Percentiles rank a stretch among this genome's conserved stretches.
Evolutionary conservation across 23 red algal species (phyloP).

Genomic region (Pyropia haitanensis): DNA sequence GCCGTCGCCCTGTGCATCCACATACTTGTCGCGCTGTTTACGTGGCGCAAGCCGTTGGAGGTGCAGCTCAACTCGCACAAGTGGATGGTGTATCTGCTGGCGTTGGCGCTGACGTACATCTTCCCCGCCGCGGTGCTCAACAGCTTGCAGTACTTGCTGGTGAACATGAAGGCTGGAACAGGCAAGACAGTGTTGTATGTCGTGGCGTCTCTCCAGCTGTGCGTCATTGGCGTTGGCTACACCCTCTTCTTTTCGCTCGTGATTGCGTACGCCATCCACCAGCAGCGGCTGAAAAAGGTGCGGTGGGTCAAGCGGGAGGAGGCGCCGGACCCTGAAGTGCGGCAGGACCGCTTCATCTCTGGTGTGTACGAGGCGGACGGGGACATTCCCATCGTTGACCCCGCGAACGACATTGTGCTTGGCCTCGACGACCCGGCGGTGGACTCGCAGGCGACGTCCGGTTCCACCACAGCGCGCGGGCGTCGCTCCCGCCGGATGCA

Average conservation of each 20-base stretch:
- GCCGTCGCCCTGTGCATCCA: slow-evolving; percentile 21
- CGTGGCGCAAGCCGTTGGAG: slow-evolving; percentile 11
- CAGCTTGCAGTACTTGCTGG: slow-evolving; percentile 41
- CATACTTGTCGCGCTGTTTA: slow-evolving; percentile 13
- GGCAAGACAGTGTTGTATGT: slow-evolving; percentile 37
- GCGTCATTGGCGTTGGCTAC: slow-evolving; percentile 52
- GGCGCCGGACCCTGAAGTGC: slow-evolving; percentile 33
- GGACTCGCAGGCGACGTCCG: no score
- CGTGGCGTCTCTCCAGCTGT: slow-evolving; percentile 34
- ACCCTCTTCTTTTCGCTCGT: slow-evolving; percentile 27
- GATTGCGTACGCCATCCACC: slow-evolving; percentile 29
- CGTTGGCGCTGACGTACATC: slow-evolving; percentile 44
- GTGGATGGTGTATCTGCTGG: slow-evolving; percentile 61
- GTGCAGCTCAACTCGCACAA: slow-evolving; percentile 27
- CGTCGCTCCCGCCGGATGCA: background rate
- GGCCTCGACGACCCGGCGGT: no score
- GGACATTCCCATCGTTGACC: background rate
- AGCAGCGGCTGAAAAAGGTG: slow-evolving; percentile 19
- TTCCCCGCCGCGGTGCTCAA: slow-evolving; percentile 28
- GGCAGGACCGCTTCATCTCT: slow-evolving; percentile 7
- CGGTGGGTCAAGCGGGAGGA: slow-evolving; percentile 36
- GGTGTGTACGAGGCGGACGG: slow-evolving; percentile 34
- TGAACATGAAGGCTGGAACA: slow-evolving; percentile 15
- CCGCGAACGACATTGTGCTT: no score
- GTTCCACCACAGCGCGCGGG: no score